phyloP scores from a whole-genome alignment of 1,139 yeast species.

The Lodderomyces oxycetoniae region DNA sequence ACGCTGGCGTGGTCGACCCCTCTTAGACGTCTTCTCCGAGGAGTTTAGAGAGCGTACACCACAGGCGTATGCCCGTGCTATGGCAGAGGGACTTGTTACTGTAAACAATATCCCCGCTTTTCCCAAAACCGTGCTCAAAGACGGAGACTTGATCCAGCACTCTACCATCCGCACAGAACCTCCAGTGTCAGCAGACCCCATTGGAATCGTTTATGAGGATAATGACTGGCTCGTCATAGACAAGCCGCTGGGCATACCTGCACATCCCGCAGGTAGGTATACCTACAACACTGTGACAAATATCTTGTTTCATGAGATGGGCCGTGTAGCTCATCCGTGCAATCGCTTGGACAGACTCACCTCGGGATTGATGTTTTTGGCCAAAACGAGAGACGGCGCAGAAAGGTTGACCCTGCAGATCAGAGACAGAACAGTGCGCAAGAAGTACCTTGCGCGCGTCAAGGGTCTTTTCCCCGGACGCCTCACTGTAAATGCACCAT shows the following conservation, averaged over 20 bases:
- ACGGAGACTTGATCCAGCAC: slow-evolving; percentile 85
- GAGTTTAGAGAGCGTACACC: slow-evolving; percentile 83
- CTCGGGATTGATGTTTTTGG: slow-evolving; percentile 91
- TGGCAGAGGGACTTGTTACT: slow-evolving; percentile 67
- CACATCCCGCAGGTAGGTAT: slow-evolving; percentile 93
- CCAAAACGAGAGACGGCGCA: slow-evolving; percentile 78
- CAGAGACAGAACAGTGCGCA: slow-evolving; percentile 68
- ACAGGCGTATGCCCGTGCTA: slow-evolving; percentile 63
- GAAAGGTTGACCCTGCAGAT: slow-evolving; percentile 71
- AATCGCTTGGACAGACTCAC: slow-evolving; percentile 88
- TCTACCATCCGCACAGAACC: slow-evolving; percentile 89
- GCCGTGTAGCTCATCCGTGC: slow-evolving; percentile 74
- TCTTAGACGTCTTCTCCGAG: slow-evolving; percentile 71
- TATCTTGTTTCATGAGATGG: slow-evolving; percentile 64
- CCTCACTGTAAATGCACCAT: slow-evolving; percentile 62
- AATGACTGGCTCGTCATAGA: slow-evolving; percentile 80
- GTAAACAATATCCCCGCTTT: slow-evolving; percentile 63
- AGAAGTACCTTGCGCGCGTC: slow-evolving; percentile 85
- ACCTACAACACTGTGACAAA: slow-evolving; percentile 85
- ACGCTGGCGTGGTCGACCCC: slow-evolving; percentile 81
- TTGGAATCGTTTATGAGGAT: slow-evolving; percentile 73
- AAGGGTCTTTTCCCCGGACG: slow-evolving; percentile 71
- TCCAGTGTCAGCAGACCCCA: slow-evolving; percentile 68
- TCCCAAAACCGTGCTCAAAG: slow-evolving; percentile 60
- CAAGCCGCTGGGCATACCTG: slow-evolving; percentile 94